Evolutionary conservation across 75 land plant genomes (phyloP), one percentile per base, ranked within the genome.

Genomic region (Selaginella tamariscina): DNA sequence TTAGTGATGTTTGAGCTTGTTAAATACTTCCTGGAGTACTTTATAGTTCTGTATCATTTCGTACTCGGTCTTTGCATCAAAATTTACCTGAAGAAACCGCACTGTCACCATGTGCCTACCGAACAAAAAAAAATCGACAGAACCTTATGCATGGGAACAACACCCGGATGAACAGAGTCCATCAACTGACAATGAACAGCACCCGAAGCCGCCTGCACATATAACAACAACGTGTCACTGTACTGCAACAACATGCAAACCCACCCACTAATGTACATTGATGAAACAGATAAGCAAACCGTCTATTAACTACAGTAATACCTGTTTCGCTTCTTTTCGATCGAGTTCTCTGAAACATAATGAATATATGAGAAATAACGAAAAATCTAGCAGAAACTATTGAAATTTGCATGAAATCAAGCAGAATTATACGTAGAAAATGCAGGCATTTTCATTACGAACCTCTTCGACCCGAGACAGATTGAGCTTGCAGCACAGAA

Each of bases 41-140:
- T 92, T 92, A 74, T 92, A 92, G 70, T 92, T 92, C 79, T 92
- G 95, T 49, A 86, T 88, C 90, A 84, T 84, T 26, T 92, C 97
- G 67, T 92, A 92, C 74, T 92, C 97, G 2, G 73, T 82, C 72
- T 86, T 92, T 24, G 97, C 95, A 56, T 86, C 95, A 67, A 74
- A 74, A 65, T 76, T 78, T 29, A 78, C 73, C 73, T 75, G 64
- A 55, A 56, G 21, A 59, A 59, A 59, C 20, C 21, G 5, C 21
- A 2, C 26, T 59, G 8, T 26, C 8, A 59, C 2, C 1, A 2
- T 29, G 33, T n/a, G 63, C 21, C 8, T 22, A 59, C 63, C 8
- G 21, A 26, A 26, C 63, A 26, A 59, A 59, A 26, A 8, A 22
- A 59, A n/a, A 59, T 8, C 26, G n/a, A 59, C 26, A 21, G n/a